Evolutionary conservation across 2,329 filamentous ascomycete genomes (phyloP).

Genomic region (Trichoderma arundinaceum): DNA sequence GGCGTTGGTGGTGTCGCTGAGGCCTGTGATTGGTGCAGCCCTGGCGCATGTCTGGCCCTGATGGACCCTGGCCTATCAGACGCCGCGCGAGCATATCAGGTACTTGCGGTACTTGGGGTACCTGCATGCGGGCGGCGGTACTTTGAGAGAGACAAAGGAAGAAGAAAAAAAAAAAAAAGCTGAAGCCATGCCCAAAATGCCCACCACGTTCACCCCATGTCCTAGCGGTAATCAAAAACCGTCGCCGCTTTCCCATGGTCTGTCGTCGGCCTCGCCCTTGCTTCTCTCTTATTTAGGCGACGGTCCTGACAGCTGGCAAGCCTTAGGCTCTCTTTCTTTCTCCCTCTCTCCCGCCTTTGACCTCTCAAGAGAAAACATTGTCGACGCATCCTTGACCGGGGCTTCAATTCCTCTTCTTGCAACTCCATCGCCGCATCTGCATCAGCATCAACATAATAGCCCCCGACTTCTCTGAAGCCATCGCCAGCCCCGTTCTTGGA

Average conservation of each 20-base stretch:
- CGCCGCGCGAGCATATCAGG: conserved; percentile 7
- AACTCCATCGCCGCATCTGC: conserved; percentile 31
- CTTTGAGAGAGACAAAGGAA: conserved; percentile 8
- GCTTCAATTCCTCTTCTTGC: conserved; percentile 15
- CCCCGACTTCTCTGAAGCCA: conserved; percentile 25
- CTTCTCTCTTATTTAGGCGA: conserved; percentile 32
- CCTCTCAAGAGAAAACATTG: conserved; percentile 2
- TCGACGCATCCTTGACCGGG: conserved; percentile 9
- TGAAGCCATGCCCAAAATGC: conserved; percentile 16
- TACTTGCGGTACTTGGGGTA: conserved; percentile 26
- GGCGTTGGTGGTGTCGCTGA: conserved; percentile 18
- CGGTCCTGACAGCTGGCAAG: conserved; percentile 30
- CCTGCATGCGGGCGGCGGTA: conserved; percentile 26
- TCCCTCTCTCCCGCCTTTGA: conserved; percentile 22
- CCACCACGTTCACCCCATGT: conserved; percentile 23
- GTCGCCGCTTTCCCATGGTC: conserved; percentile 32
- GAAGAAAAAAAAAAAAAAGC: conserved; percentile 22
- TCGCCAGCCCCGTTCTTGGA: conserved; percentile 18
- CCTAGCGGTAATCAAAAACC: conserved; percentile 29
- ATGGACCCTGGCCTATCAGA: conserved; percentile 18
- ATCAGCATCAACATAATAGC: conserved; percentile 32
- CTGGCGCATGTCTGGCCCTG: conserved; percentile 23
- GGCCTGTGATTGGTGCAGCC: conserved; percentile 14
- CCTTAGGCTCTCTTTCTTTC: conserved; percentile 22
- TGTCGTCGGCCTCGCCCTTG: conserved; percentile 32